Percentiles rank a stretch among this genome's conserved stretches.
These are phyloP conservation scores for Arachnomyces sp. DNA, from an alignment of 2,329 filamentous ascomycete species.

Conservation along the genomic window DNA sequence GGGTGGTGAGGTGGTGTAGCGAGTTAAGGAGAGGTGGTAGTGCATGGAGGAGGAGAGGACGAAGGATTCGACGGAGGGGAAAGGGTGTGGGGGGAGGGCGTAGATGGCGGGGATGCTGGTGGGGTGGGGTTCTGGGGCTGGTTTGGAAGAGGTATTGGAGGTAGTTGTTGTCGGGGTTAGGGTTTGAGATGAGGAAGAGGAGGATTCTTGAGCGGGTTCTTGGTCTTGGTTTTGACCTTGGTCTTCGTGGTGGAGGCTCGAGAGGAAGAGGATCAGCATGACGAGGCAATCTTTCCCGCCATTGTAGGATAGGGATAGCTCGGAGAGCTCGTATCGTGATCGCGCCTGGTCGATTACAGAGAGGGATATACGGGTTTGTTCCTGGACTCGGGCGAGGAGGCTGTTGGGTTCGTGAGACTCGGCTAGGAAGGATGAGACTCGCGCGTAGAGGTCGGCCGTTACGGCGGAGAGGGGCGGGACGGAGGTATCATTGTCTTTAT, in stretches of 20 bases:
- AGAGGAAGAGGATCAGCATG: slow-evolving; percentile 77
- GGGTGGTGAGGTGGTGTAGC: slow-evolving; percentile 59
- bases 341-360: slow-evolving; percentile 69
- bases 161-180: slow-evolving; percentile 25
- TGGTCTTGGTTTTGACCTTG: slow-evolving; percentile 7
- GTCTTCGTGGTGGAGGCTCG: slow-evolving; percentile 42
- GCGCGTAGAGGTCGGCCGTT: slow-evolving; percentile 55
- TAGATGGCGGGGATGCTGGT: slow-evolving; percentile 72
- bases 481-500: slow-evolving; percentile 2
- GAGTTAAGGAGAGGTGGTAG: slow-evolving; percentile 69
- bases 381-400: slow-evolving; percentile 57
- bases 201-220: slow-evolving; percentile 4
- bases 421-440: slow-evolving; percentile 59
- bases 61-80: slow-evolving; percentile 78
- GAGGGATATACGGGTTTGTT: slow-evolving; percentile 65
- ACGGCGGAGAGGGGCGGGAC: slow-evolving; percentile 45
- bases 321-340: slow-evolving; percentile 63
- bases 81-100: slow-evolving; percentile 77
- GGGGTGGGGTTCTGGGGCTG: slow-evolving; percentile 28
- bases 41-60: slow-evolving; percentile 57
- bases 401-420: slow-evolving; percentile 50
- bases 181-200: slow-evolving; percentile 1
- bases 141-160: slow-evolving; percentile 25
- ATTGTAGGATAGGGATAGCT: slow-evolving; percentile 90
- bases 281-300: slow-evolving; percentile 97